phyloP scores from a whole-genome alignment of 306 rosid genomes.

The Cercis canadensis region DNA sequence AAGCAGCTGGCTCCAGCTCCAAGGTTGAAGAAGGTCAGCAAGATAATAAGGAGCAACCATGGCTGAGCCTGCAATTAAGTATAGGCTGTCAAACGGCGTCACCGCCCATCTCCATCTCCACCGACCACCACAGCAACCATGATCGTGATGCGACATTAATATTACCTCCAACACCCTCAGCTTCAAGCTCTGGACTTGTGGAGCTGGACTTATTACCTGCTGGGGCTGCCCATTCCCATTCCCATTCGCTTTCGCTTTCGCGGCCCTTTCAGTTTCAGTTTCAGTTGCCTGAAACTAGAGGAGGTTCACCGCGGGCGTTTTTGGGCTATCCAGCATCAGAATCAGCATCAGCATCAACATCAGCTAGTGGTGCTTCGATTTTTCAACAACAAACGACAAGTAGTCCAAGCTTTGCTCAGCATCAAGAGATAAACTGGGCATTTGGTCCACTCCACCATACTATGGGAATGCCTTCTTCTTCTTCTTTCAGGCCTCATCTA shows the following conservation, averaged over 20 bases:
- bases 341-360: background rate
- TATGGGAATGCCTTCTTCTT: slow-evolving; percentile 40
- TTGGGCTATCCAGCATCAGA: slow-evolving; percentile 12
- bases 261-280: background rate
- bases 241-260: too few relatives aligned
- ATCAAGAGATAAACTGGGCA: slow-evolving; percentile 65
- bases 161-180: background rate
- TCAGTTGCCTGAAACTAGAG: slow-evolving; percentile 13
- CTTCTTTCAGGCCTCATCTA: slow-evolving; percentile 47
- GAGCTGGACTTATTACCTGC: slow-evolving; percentile 75
- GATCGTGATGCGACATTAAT: background rate
- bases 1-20: slow-evolving; percentile 45
- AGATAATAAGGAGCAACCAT: slow-evolving; percentile 35
- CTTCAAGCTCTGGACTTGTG: slow-evolving; percentile 39
- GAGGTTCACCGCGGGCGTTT: slow-evolving; percentile 8
- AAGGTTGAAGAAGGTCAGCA: slow-evolving; percentile 36
- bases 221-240: background rate
- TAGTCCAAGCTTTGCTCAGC: slow-evolving; percentile 44
- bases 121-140: background rate
- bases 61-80: slow-evolving; percentile 75
- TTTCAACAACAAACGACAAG: slow-evolving; percentile 50
- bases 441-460: slow-evolving; percentile 57
- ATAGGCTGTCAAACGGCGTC: slow-evolving; percentile 49
- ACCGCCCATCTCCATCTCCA: background rate
- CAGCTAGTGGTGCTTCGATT: slow-evolving; percentile 36